Evolutionary conservation across 2,329 filamentous ascomycete genomes (phyloP).

Genomic region (Fusarium agapanthi): DNA sequence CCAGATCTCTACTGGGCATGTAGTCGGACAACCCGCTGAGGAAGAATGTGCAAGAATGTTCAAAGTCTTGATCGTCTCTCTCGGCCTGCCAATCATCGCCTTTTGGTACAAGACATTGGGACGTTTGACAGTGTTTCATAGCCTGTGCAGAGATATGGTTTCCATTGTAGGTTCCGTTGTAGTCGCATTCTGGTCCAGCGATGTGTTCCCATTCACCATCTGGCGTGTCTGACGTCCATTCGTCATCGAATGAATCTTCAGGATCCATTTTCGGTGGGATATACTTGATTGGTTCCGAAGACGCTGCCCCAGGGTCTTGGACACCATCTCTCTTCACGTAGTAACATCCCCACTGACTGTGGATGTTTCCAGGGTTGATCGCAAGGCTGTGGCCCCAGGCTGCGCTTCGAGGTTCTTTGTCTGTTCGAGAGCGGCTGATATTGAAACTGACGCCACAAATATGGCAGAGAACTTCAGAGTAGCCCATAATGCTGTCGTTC

Average conservation of each 20-base stretch:
- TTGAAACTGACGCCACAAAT: slow-evolving; percentile 41
- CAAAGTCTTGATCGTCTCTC: slow-evolving; percentile 35
- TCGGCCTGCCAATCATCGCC: slow-evolving; percentile 13
- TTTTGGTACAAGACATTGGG: slow-evolving; percentile 41
- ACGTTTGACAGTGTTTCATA: slow-evolving; percentile 39
- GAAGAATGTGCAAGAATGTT: slow-evolving; percentile 12
- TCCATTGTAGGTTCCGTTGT: slow-evolving; percentile 30
- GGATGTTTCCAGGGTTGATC: background rate
- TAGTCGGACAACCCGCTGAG: slow-evolving; percentile 31
- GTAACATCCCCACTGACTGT: background rate
- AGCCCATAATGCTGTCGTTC: background rate
- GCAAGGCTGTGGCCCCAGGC: slow-evolving; percentile 6
- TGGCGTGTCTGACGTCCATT: background rate
- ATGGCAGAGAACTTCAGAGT: background rate
- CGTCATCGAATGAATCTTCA: background rate
- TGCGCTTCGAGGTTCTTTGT: slow-evolving; percentile 29
- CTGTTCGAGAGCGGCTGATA: slow-evolving; percentile 36
- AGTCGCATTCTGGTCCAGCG: slow-evolving; percentile 27
- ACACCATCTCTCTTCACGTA: background rate
- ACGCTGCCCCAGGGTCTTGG: background rate
- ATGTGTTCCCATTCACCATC: slow-evolving; percentile 36
- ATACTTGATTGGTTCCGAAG: background rate
- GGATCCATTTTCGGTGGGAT: background rate
- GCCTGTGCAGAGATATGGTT: slow-evolving; percentile 35
- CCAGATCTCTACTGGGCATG: slow-evolving; percentile 17